Evolutionary conservation across 2,329 filamentous ascomycete species (phyloP).

Genomic region (Ceratocystis cubensis): DNA sequence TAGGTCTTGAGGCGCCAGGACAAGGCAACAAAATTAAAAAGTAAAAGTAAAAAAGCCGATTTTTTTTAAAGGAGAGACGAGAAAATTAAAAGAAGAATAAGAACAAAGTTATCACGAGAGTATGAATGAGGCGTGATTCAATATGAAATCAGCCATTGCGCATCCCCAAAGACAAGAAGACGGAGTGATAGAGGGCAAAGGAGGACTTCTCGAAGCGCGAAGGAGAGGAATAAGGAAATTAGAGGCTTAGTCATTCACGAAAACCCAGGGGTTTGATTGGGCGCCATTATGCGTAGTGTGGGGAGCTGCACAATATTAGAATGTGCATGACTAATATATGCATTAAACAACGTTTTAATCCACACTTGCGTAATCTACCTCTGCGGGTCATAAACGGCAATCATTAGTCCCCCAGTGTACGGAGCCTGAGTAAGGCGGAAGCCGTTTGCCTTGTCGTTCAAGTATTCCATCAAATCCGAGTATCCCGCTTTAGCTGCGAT

Average conservation of each 20-base stretch:
- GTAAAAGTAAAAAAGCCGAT: background rate
- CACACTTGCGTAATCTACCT: too few species aligned
- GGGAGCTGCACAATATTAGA: too few species aligned
- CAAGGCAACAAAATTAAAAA: conserved; percentile 13
- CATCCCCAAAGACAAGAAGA: background rate
- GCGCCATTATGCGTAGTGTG: too few species aligned
- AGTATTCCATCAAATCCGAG: conserved; percentile 35
- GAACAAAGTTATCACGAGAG: background rate
- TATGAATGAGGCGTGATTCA: background rate
- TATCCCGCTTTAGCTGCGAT: conserved; percentile 31
- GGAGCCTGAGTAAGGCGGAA: conserved; percentile 28
- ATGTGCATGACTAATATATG: too few species aligned
- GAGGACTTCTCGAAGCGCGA: background rate
- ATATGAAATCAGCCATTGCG: background rate
- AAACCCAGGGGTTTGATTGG: too few species aligned
- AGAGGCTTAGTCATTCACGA: too few species aligned
- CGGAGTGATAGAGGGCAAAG: background rate
- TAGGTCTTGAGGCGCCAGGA: conserved; percentile 9
- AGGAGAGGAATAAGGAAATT: background rate
- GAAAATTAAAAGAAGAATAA: background rate
- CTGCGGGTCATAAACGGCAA: too few species aligned
- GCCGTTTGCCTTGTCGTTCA: conserved; percentile 35
- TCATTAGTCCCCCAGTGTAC: too few species aligned
- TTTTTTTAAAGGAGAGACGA: background rate
- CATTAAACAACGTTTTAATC: too few species aligned